These are phyloP conservation scores for Hyphodiscus hymeniophilus DNA, from an alignment of 495 filamentous ascomycete species.

Conservation along the genomic window DNA sequence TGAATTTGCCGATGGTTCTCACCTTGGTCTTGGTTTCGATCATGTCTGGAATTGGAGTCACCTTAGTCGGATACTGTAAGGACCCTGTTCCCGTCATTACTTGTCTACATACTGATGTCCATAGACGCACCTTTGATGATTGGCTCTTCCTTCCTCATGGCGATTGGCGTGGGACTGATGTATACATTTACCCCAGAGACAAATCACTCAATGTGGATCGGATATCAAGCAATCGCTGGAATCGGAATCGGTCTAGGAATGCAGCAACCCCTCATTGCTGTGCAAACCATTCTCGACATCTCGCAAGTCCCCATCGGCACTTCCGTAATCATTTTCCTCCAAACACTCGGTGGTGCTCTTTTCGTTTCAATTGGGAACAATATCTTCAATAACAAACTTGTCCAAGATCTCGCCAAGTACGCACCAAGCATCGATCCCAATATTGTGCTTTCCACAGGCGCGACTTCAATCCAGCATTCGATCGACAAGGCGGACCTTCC, in stretches of 20 bases:
- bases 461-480: constrained; percentile 37
- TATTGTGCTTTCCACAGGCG: constrained; percentile 39
- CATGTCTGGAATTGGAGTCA: constrained; percentile 25
- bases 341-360: constrained; percentile 41
- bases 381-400: constrained; percentile 38
- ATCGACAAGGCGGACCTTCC: constrained; percentile 40
- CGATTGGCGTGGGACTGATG: constrained; percentile 40
- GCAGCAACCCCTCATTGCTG: constrained; percentile 24
- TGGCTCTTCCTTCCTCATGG: constrained; percentile 17
- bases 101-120: not conserved
- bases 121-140: constrained; percentile 26
- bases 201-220: constrained; percentile 13
- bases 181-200: constrained; percentile 10
- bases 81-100: constrained; percentile 6
- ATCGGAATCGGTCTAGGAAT: constrained; percentile 21
- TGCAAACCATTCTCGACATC: constrained; percentile 18
- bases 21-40: constrained; percentile 26
- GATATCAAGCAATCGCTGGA: constrained; percentile 18
- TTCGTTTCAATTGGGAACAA: constrained; percentile 37
- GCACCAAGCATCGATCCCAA: constrained; percentile 36
- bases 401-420: constrained; percentile 25
- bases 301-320: constrained; percentile 16
- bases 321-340: constrained; percentile 26
- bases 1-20: constrained; percentile 45
- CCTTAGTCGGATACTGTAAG: constrained; percentile 23